Conservation (phyloP, 805 yeast genomes). For the Aciculoconidium aculeatum region DNA sequence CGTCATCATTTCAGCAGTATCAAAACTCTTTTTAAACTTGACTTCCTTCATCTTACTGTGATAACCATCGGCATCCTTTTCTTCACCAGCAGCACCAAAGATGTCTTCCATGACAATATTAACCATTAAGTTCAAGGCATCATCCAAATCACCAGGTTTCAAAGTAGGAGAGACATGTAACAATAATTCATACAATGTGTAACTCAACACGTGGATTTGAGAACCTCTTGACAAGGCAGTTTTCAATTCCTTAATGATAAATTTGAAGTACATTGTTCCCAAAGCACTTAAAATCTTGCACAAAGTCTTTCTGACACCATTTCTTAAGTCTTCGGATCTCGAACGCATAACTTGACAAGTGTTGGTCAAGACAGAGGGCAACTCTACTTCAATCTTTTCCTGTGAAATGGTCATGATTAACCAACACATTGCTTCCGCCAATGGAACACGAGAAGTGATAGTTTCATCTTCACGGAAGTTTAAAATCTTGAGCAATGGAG, state of each 20-base stretch:
- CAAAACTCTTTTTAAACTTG: conserved; percentile 81
- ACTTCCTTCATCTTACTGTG: conserved; percentile 83
- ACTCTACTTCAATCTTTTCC: conserved; percentile 47
- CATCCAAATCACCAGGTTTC: conserved; percentile 70
- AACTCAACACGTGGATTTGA: conserved; percentile 89
- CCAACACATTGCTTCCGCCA: conserved; percentile 74
- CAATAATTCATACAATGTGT: conserved; percentile 71
- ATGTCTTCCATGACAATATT: conserved; percentile 84
- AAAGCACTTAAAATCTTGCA: conserved; percentile 57
- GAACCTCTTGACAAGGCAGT: conserved; percentile 83
- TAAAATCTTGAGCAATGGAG: conserved; percentile 56
- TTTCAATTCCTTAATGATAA: conserved; percentile 71
- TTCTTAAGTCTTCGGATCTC: conserved; percentile 82
- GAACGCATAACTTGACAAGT: conserved; percentile 87
- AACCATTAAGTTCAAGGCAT: conserved; percentile 52
- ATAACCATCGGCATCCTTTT: conserved; percentile 92
- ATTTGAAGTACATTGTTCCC: conserved; percentile 69
- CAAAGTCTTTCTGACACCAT: conserved; percentile 71
- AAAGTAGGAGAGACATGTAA: conserved; percentile 44
- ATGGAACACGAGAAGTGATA: conserved; percentile 64
- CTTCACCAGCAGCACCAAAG: conserved; percentile 88
- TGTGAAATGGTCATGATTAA: conserved; percentile 57
- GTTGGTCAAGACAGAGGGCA: conserved; percentile 80
- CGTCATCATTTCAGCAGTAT: conserved; percentile 76
- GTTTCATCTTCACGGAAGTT: conserved; percentile 72